phyloP scores from a whole-genome alignment of 768 basidiomycete species.

The Megacollybia marginata region DNA sequence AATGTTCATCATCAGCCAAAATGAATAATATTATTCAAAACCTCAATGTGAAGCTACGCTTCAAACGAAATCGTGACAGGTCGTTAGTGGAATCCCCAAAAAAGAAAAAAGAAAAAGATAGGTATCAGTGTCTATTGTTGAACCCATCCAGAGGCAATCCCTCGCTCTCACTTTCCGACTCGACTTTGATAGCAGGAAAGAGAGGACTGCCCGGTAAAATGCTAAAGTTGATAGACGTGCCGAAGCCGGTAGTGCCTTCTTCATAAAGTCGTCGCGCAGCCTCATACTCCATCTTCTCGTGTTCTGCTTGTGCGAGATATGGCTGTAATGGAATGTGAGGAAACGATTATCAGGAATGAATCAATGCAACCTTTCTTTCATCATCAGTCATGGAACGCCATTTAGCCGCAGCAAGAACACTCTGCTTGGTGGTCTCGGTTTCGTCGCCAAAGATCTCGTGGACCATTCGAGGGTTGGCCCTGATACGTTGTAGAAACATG shows the following conservation, averaged over 20 bases:
- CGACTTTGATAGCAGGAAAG: constrained; percentile 53
- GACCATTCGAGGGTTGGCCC: constrained; percentile 70
- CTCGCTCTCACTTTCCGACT: constrained; percentile 69
- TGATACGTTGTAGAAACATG: constrained; percentile 88
- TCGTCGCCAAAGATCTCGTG: constrained; percentile 81
- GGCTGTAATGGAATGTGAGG: constrained; percentile 44
- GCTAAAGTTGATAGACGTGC: constrained; percentile 76
- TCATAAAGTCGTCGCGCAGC: constrained; percentile 81
- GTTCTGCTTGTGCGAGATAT: constrained; percentile 88
- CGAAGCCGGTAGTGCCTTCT: constrained; percentile 64
- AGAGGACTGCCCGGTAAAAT: constrained; percentile 66
- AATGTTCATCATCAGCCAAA: background rate
- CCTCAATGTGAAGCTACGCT: background rate
- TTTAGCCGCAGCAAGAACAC: constrained; percentile 84
- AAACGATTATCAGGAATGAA: constrained; percentile 7
- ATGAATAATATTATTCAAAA: background rate
- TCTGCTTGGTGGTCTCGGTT: constrained; percentile 91
- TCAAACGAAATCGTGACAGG: constrained; percentile 17
- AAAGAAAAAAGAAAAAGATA: constrained; percentile 2
- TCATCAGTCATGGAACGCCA: constrained; percentile 93
- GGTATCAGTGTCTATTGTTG: constrained; percentile 33
- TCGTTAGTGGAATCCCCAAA: constrained; percentile 22
- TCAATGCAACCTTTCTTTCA: constrained; percentile 69
- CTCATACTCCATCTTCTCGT: constrained; percentile 93
- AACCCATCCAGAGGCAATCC: constrained; percentile 15